phyloP scores from a whole-genome alignment of 306 rosid genomes.

The Carpinus fangiana region DNA sequence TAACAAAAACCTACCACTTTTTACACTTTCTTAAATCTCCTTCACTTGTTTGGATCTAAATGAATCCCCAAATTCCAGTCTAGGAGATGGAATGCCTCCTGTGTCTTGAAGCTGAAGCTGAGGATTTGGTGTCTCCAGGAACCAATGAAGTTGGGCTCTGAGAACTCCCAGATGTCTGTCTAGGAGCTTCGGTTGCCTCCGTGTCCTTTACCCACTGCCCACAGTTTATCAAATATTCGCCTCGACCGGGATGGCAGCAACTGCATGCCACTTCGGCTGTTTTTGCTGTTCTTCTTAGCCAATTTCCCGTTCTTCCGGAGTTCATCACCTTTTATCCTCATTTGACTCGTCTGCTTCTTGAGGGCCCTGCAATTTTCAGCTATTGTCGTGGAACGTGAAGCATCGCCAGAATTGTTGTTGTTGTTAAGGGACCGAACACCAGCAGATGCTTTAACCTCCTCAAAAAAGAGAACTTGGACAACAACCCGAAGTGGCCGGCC shows the following conservation, averaged over 20 bases:
- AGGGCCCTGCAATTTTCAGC: conserved; percentile 54
- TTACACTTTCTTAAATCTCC: conserved; percentile 48
- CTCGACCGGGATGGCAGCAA: conserved; percentile 83
- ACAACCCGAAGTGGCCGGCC: conserved; percentile 80
- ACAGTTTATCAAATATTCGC: conserved; percentile 81
- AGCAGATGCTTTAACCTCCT: conserved; percentile 72
- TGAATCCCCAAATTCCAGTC: conserved; percentile 12
- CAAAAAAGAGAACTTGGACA: conserved; percentile 88
- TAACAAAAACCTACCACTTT: conserved; percentile 55
- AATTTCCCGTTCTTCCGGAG: conserved; percentile 43
- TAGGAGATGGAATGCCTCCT: conserved; percentile 90
- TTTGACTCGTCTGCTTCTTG: conserved; percentile 41
- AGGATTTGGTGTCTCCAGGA: conserved; percentile 72
- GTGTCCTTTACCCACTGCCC: conserved; percentile 74
- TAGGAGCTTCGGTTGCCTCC: conserved; percentile 75
- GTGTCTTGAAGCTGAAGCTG: conserved; percentile 73
- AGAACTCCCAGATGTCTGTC: conserved; percentile 94
- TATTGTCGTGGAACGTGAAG: conserved; percentile 30
- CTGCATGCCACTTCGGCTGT: conserved; percentile 76
- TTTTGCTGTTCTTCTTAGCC: conserved; percentile 72
- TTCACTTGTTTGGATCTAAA: conserved; percentile 20
- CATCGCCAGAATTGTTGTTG: conserved; percentile 19
- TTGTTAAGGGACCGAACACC: conserved; percentile 22
- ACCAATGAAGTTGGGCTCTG: conserved; percentile 84
- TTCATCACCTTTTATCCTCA: conserved; percentile 63